These are phyloP conservation scores for Suillus clintonianus DNA, from an alignment of 768 basidiomycete species.

Conservation along the genomic window DNA sequence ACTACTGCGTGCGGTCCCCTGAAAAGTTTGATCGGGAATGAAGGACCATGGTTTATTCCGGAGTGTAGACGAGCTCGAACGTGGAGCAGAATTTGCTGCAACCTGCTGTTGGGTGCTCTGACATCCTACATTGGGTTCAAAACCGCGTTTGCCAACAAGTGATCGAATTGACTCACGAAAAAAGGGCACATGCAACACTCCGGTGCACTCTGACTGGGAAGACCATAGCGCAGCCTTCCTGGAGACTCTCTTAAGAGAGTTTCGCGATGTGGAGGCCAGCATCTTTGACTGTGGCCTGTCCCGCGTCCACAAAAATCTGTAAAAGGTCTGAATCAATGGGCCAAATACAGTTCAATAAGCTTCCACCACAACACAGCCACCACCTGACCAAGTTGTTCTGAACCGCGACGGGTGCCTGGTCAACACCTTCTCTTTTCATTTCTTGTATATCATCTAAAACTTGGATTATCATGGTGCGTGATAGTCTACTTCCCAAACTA, in stretches of 20 bases:
- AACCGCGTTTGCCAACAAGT: not conserved
- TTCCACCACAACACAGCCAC: conserved; percentile 26
- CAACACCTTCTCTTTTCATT: conserved; percentile 2
- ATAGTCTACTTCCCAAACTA: not conserved
- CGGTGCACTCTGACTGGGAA: not conserved
- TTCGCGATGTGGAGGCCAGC: conserved; percentile 24
- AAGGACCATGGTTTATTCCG: conserved; percentile 31
- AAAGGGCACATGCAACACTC: not conserved
- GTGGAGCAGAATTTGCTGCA: not conserved
- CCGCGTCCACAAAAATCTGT: conserved; percentile 7
- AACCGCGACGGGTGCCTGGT: conserved; percentile 9
- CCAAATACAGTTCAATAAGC: conserved; percentile 12
- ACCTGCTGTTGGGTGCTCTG: conserved; percentile 4
- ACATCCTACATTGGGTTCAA: conserved; percentile 4
- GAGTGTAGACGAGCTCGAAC: not conserved
- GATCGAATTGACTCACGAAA: not conserved
- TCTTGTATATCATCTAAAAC: conserved; percentile 21
- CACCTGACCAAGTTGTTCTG: not conserved
- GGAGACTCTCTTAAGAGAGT: conserved; percentile 15
- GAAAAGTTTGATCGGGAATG: conserved; percentile 22
- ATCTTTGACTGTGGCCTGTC: conserved; percentile 11
- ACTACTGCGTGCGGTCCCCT: conserved; percentile 22
- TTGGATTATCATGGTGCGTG: conserved; percentile 28
- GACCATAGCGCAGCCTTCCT: not conserved
- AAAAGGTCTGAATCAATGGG: not conserved